Conservation (phyloP, 768 basidiomycete genomes). For the Calocybe indica region DNA sequence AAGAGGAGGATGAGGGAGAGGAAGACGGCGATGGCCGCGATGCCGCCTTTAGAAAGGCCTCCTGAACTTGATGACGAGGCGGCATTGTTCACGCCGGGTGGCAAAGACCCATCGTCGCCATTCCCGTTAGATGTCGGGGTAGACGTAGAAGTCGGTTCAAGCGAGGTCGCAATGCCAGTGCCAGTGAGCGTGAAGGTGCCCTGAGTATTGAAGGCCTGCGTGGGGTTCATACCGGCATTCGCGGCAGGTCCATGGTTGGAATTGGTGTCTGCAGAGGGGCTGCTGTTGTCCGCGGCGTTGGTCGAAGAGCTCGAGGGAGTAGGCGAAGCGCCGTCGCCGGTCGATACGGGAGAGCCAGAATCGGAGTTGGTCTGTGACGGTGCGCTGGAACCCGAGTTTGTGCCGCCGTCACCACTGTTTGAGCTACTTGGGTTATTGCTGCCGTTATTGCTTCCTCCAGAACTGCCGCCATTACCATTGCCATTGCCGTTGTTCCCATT, state of each 20-base stretch:
- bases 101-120: not conserved
- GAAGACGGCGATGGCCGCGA: constrained; percentile 39
- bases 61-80: constrained; percentile 5
- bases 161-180: constrained; percentile 1
- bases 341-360: constrained; percentile 2
- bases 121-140: constrained; percentile 7
- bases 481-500: constrained; percentile 1
- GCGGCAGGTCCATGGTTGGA: constrained; percentile 1
- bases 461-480: constrained; percentile 5
- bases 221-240: constrained; percentile 1
- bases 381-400: not conserved
- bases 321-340: not conserved
- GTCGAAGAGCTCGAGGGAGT: not conserved
- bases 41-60: constrained; percentile 35
- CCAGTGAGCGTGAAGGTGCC: not conserved
- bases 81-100: constrained; percentile 7
- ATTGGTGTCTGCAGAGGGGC: not conserved
- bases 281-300: not conserved
- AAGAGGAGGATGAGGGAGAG: constrained; percentile 27
- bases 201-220: not conserved
- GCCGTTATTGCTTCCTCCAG: constrained; percentile 6
- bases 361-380: not conserved
- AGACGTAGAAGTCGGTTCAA: constrained; percentile 1
- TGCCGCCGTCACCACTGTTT: not conserved
- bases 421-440: not conserved